phyloP scores from a whole-genome alignment of 169 alveolate species.

The Eimeria praecox region DNA sequence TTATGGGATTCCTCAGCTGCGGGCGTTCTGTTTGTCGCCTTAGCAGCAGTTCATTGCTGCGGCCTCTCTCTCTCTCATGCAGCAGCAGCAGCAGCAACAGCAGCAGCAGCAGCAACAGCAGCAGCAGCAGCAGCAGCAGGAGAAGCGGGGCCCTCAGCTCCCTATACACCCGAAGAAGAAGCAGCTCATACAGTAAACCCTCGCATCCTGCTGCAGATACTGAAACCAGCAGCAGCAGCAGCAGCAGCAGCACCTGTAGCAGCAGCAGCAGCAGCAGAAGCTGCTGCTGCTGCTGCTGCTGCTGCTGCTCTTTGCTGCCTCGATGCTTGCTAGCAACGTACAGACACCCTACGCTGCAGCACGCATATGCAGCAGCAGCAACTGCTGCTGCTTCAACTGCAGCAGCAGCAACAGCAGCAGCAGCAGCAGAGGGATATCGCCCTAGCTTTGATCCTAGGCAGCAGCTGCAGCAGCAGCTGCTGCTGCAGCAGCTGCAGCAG shows the following conservation, averaged over 20 bases:
- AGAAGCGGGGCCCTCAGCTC: background rate
- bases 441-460: background rate
- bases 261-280: background rate
- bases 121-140: background rate
- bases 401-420: constrained; percentile 38
- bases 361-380: background rate
- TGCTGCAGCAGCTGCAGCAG: background rate
- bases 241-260: background rate
- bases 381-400: constrained; percentile 14
- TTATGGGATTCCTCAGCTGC: background rate
- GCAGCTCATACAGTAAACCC: background rate
- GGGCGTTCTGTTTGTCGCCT: background rate
- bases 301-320: background rate
- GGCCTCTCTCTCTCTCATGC: background rate
- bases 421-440: background rate
- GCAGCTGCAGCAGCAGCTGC: background rate
- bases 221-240: background rate
- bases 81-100: background rate
- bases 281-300: background rate
- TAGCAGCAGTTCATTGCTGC: background rate
- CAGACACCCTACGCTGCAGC: background rate
- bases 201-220: background rate
- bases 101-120: background rate
- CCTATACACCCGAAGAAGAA: background rate
- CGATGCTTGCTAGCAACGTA: background rate